These are phyloP conservation scores for Phytophthora aleatoria DNA, from an alignment of 352 stramenopile species.

Conservation along the genomic window DNA sequence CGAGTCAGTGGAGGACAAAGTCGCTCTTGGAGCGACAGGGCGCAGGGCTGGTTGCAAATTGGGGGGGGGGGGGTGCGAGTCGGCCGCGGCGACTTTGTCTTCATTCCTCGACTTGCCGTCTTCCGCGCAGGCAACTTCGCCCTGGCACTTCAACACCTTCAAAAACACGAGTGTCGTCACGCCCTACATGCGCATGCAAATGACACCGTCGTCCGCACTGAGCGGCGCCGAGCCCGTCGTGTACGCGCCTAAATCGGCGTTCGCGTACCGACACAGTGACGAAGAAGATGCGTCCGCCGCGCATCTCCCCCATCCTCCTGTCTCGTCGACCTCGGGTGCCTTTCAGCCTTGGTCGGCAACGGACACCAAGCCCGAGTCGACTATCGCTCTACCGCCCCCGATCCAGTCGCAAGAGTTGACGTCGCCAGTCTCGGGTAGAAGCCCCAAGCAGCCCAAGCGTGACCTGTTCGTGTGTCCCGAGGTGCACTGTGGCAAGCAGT, in stretches of 20 bases:
- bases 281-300: slow-evolving; percentile 31
- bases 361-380: slow-evolving; percentile 12
- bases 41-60: slow-evolving; percentile 28
- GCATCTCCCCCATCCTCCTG: slow-evolving; percentile 41
- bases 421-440: neutral
- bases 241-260: slow-evolving; percentile 32
- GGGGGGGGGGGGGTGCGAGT: slow-evolving; percentile 14
- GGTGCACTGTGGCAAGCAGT: slow-evolving; percentile 84
- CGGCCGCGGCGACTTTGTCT: slow-evolving; percentile 5
- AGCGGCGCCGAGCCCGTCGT: slow-evolving; percentile 30
- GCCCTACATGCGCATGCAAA: slow-evolving; percentile 51
- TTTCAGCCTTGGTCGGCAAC: slow-evolving; percentile 9
- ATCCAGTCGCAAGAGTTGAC: slow-evolving; percentile 2
- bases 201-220: slow-evolving; percentile 27
- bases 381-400: neutral
- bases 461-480: slow-evolving; percentile 75
- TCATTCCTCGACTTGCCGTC: slow-evolving; percentile 32
- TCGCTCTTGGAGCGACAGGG: slow-evolving; percentile 29
- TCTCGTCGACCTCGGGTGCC: slow-evolving; percentile 15
- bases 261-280: slow-evolving; percentile 22
- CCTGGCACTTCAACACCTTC: slow-evolving; percentile 27
- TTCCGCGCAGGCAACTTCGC: slow-evolving; percentile 14
- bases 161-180: slow-evolving; percentile 11
- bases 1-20: neutral
- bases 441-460: slow-evolving; percentile 22